A percentile compares a stretch with the other conserved stretches of the same genome.
Conservation (phyloP, 192 early-diverging fungal species). For the Chytriomyces confervae region DNA sequence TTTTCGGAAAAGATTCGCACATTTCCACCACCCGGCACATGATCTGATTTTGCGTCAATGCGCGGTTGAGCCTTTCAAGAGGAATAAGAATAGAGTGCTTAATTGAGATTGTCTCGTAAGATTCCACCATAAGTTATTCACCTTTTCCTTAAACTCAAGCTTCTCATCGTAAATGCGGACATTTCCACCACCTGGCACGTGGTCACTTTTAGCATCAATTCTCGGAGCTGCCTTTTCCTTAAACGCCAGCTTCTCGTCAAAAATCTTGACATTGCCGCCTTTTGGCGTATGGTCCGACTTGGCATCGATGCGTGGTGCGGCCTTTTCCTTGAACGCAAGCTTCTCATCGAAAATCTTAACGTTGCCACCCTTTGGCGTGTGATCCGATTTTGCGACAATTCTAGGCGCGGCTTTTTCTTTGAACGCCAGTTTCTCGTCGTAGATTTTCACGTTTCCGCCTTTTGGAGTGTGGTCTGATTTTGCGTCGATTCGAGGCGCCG, state of each 20-base stretch:
- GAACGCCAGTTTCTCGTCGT: conserved; percentile 35
- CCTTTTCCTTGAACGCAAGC: conserved; percentile 23
- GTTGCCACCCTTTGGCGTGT: neutral
- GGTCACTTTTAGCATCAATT: conserved; percentile 18
- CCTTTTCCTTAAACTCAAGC: conserved; percentile 18
- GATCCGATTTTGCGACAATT: neutral
- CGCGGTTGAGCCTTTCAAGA: conserved; percentile 9
- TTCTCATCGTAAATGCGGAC: conserved; percentile 23
- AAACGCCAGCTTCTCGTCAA: conserved; percentile 21
- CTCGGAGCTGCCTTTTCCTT: conserved; percentile 14
- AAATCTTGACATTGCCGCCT: conserved; percentile 22
- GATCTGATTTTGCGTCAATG: conserved; percentile 20
- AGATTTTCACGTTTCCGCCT: conserved; percentile 31
- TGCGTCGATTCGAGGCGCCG: conserved; percentile 22
- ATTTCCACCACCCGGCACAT: conserved; percentile 13
- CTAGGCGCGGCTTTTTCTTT: conserved; percentile 32
- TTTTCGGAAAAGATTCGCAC: conserved; percentile 22
- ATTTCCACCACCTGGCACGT: conserved; percentile 13
- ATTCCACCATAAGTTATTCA: neutral
- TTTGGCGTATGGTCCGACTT: conserved; percentile 9
- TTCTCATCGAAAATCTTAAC: conserved; percentile 23
- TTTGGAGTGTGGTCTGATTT: conserved; percentile 4
- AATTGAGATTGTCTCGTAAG: too few species aligned
- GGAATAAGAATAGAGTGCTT: too few species aligned
- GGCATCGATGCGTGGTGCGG: conserved; percentile 22